Conservation (phyloP, 2,329 filamentous ascomycete genomes). For the Xylaria sp. region DNA sequence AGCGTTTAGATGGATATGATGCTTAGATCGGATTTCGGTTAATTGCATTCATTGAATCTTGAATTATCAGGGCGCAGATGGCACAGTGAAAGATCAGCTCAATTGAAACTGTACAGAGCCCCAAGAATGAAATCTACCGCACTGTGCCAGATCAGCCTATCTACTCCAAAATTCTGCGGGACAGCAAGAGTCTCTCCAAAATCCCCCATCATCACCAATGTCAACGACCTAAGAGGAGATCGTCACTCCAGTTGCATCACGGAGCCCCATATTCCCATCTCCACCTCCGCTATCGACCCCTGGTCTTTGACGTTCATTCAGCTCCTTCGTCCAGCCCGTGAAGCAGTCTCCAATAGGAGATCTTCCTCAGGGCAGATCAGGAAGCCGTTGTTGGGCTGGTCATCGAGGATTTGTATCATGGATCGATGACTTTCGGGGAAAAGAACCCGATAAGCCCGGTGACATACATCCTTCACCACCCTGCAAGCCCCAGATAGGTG, state of each 20-base stretch:
- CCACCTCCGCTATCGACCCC: background rate
- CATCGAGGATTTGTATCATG: constrained; percentile 18
- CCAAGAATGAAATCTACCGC: background rate
- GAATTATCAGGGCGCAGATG: background rate
- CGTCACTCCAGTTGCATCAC: constrained; percentile 10
- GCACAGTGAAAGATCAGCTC: background rate
- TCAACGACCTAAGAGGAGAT: background rate
- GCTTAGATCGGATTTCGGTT: too few species aligned
- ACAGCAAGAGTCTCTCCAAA: background rate
- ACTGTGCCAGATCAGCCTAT: constrained; percentile 2
- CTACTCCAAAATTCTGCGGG: background rate
- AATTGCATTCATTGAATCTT: too few species aligned
- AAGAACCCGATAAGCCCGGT: background rate
- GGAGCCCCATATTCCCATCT: background rate
- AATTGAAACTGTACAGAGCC: background rate
- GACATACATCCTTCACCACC: background rate
- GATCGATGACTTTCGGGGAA: constrained; percentile 12
- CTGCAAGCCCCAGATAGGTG: background rate
- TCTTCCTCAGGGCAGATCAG: constrained; percentile 3
- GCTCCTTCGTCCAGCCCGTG: background rate
- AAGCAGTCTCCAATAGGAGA: background rate
- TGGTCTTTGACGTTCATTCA: background rate
- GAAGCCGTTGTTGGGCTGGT: background rate
- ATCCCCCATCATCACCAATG: constrained; percentile 1
- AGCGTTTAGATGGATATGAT: background rate